Base-by-base conservation (phyloP, 805 yeast genomes). In the Saturnispora hagleri region DNA sequence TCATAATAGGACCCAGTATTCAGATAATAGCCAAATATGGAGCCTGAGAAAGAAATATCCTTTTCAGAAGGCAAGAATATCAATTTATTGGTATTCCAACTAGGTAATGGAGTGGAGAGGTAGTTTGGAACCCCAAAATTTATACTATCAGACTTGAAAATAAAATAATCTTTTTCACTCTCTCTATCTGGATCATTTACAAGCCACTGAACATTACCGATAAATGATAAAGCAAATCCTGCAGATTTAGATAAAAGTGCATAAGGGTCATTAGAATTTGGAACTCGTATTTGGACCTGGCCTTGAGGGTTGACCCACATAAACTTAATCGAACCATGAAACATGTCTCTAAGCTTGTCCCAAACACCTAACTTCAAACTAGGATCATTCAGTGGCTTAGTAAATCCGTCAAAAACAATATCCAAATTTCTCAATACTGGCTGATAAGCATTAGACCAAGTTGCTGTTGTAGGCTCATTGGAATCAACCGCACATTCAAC, bases 371-470 rank as follows among this genome's bases (percentile, higher is more conserved):
- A 69, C 58, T 84, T 85, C 3, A 80, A 76, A 2, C 96, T 87
- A 0, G 90, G 90, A 64, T 90, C 98, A 15, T 86, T 69, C 0
- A 95, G 96, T 0, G 96, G 95, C 64, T 91, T 90, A 1, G 95
- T 81, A 62, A 90, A 87, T 44, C 84, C 81, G 59, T 89, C 96
- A 54, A 90, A 76, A 51, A 80, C 84, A 51, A 81, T 69, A 81
- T 86, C 84, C 2, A 83, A 73, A 57, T 88, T 90, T 57, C 88
- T 89, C 31, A 90, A 76, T 1, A 89, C 90, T 17, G 95, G 89
- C 58, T 84, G 88, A 58, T 85, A 83, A 0, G 91, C 84, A 33
- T 81, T 81, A 35, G 95, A 93, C 95, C 96, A 89, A 0, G 86
- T 78, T 36, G 87, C 79, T 31, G 84, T 70, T 0, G 90, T 80